A percentile compares a stretch with the other conserved stretches of the same genome.
Evolutionary conservation across 192 early-diverging fungal species (phyloP).

Genomic region (Podila epigama): DNA sequence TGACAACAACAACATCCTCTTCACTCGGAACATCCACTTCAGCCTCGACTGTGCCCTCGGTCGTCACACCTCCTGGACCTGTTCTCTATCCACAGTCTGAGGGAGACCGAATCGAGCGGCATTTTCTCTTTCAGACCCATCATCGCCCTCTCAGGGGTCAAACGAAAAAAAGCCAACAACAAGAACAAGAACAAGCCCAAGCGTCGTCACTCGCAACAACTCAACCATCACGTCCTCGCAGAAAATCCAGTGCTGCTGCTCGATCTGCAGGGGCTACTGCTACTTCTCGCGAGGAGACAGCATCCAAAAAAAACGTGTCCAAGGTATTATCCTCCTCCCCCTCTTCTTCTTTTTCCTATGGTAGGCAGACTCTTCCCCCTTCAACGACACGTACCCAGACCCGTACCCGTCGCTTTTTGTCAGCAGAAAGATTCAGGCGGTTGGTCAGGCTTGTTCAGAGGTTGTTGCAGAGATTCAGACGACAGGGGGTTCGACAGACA

Average conservation of each 20-base stretch:
- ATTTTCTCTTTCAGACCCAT: constrained; percentile 38
- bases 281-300: too few species aligned
- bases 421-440: neutral
- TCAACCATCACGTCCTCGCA: neutral
- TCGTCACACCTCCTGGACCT: neutral
- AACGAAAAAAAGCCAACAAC: neutral
- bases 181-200: neutral
- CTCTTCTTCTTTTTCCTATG: too few species aligned
- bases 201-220: too few species aligned
- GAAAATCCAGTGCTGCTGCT: neutral
- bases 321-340: too few species aligned
- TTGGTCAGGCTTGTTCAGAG: neutral
- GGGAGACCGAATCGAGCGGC: neutral
- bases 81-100: neutral
- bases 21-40: neutral
- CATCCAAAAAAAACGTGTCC: too few species aligned
- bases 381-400: too few species aligned
- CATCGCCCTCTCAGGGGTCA: constrained; percentile 4
- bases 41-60: neutral
- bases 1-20: neutral
- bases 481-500: neutral
- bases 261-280: too few species aligned
- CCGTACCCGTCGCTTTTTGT: too few species aligned
- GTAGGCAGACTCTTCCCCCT: too few species aligned
- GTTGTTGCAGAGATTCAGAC: neutral